These are phyloP conservation scores for Aschersonia sp. DNA, from an alignment of 2,329 filamentous ascomycete species.

Conservation along the genomic window DNA sequence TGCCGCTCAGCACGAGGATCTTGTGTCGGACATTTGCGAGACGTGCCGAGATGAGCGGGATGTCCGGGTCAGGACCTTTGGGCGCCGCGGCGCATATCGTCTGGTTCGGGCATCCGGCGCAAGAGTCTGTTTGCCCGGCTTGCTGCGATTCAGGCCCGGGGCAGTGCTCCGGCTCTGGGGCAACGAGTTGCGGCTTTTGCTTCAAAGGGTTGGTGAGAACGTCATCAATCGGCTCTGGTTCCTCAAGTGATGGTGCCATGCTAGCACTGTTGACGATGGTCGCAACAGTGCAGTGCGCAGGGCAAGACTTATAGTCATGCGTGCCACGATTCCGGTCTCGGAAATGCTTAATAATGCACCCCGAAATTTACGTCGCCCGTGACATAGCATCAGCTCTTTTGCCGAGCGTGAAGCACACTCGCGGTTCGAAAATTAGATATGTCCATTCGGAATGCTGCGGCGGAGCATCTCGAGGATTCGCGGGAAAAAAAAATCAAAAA, in stretches of 20 bases:
- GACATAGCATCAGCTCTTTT: too few species aligned
- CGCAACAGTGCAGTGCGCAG: not conserved
- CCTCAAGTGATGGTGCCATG: conserved; percentile 76
- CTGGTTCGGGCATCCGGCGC: conserved; percentile 92
- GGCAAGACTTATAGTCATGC: not conserved
- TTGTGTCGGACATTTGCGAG: conserved; percentile 78
- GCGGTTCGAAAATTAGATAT: too few species aligned
- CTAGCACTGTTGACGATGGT: not conserved
- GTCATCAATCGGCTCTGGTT: conserved; percentile 49
- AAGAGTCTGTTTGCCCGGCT: conserved; percentile 63
- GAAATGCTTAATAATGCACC: conserved; percentile 8
- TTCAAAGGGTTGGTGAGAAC: conserved; percentile 66
- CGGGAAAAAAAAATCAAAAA: too few species aligned
- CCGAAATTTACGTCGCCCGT: too few species aligned
- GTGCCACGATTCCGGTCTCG: not conserved
- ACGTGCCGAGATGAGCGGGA: conserved; percentile 72
- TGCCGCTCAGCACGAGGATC: conserved; percentile 82
- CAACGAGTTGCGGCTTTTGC: conserved; percentile 69
- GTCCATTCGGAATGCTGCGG: too few species aligned
- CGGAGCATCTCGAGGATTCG: too few species aligned
- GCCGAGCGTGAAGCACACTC: too few species aligned
- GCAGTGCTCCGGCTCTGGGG: conserved; percentile 93
- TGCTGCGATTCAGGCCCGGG: conserved; percentile 72
- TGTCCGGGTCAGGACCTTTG: conserved; percentile 90
- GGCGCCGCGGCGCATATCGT: conserved; percentile 85